Conservation (phyloP, 1,284 basidiomycete species). For the Microbotryum lychnidis-dioicae region DNA sequence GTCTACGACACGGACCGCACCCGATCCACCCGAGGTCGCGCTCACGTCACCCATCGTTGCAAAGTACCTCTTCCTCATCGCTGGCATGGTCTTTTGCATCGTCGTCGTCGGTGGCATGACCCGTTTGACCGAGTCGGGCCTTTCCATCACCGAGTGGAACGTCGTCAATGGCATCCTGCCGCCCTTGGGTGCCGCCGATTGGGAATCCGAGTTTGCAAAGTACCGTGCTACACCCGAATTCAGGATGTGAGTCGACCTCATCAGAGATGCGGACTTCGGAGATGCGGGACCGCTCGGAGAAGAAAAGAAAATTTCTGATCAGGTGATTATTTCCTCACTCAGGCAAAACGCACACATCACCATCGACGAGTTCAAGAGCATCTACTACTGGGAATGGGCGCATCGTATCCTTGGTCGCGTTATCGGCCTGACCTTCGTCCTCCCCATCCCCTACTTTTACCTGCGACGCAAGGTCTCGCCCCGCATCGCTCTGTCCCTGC, state of each 20-base stretch:
- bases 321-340: neutral
- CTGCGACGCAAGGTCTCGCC: conserved; percentile 50
- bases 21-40: conserved; percentile 42
- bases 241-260: conserved; percentile 59
- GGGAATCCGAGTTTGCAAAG: conserved; percentile 87
- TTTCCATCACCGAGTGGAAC: conserved; percentile 97
- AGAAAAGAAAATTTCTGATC: neutral
- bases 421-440: conserved; percentile 56
- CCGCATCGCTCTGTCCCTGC: conserved; percentile 23
- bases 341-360: conserved; percentile 83
- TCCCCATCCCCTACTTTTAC: conserved; percentile 68
- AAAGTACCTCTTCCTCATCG: conserved; percentile 72
- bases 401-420: conserved; percentile 89
- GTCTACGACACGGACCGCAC: neutral
- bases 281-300: neutral
- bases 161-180: conserved; percentile 85
- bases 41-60: conserved; percentile 65
- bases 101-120: conserved; percentile 95
- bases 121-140: conserved; percentile 90
- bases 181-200: conserved; percentile 66
- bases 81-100: conserved; percentile 78
- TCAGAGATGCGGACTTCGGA: too few species aligned
- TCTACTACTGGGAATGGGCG: conserved; percentile 98
- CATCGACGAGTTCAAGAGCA: conserved; percentile 85
- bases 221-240: conserved; percentile 95